phyloP scores from a whole-genome alignment of 2,329 filamentous ascomycete species.

The Capronia coronata region DNA sequence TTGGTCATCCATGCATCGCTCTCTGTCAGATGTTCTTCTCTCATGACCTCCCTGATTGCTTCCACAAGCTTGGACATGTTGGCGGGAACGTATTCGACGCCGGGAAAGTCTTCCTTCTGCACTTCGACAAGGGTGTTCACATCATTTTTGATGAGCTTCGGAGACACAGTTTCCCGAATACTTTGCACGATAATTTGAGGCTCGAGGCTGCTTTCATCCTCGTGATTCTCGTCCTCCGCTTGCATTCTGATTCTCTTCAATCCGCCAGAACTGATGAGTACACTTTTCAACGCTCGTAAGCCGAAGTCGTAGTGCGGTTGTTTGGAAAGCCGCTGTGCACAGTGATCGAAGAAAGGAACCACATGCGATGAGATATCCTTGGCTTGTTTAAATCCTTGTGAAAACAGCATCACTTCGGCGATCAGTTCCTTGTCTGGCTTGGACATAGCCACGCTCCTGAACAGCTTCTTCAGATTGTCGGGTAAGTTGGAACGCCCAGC shows the following conservation, averaged over 20 bases:
- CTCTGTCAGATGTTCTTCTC: slow-evolving; percentile 78
- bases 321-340: slow-evolving; percentile 72
- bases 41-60: slow-evolving; percentile 75
- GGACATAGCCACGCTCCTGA: slow-evolving; percentile 98
- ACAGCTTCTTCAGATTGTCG: slow-evolving; percentile 98
- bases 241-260: slow-evolving; percentile 76
- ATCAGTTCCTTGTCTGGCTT: slow-evolving; percentile 99
- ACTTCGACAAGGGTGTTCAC: slow-evolving; percentile 81
- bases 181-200: slow-evolving; percentile 98
- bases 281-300: slow-evolving; percentile 94
- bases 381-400: slow-evolving; percentile 95
- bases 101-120: slow-evolving; percentile 81
- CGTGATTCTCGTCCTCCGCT: slow-evolving; percentile 57
- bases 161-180: slow-evolving; percentile 94
- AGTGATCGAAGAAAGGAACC: slow-evolving; percentile 96
- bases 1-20: slow-evolving; percentile 97
- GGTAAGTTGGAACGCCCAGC: slow-evolving; percentile 95
- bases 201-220: slow-evolving; percentile 58
- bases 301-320: slow-evolving; percentile 99
- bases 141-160: slow-evolving; percentile 89
- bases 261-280: slow-evolving; percentile 93
- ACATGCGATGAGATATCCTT: slow-evolving; percentile 91
- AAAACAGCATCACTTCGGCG: slow-evolving; percentile 99
- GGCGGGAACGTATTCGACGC: slow-evolving; percentile 85
- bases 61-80: slow-evolving; percentile 71